phyloP scores from a whole-genome alignment of 768 basidiomycete genomes.

The Mycena leptocephala region DNA sequence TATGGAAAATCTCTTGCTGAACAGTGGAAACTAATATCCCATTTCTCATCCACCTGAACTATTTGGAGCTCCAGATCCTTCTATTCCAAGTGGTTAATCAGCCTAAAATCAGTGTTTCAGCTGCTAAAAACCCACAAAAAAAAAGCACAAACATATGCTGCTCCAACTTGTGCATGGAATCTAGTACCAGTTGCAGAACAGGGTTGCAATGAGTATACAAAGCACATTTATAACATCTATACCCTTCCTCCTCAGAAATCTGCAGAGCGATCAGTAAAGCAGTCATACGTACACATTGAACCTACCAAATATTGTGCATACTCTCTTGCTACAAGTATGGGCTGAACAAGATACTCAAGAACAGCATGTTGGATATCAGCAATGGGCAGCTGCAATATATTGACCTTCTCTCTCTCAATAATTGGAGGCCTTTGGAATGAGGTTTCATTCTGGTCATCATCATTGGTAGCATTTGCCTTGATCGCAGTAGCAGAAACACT shows the following conservation, averaged over 20 bases:
- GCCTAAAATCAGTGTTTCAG: too few species aligned
- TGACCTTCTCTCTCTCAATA: background rate
- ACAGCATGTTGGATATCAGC: background rate
- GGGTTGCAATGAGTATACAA: background rate
- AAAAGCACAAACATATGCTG: background rate
- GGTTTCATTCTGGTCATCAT: background rate
- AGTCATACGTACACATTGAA: background rate
- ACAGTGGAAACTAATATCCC: too few species aligned
- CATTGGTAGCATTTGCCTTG: background rate
- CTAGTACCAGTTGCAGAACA: background rate
- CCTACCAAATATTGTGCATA: background rate
- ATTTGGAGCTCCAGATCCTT: too few species aligned
- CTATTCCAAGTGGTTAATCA: too few species aligned
- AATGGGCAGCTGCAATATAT: background rate
- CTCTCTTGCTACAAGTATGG: background rate
- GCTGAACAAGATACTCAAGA: background rate
- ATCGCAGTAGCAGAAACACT: too few species aligned
- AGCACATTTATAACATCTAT: background rate
- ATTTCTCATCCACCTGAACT: too few species aligned
- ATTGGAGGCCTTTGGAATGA: background rate
- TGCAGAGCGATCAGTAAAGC: background rate
- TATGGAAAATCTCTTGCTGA: too few species aligned
- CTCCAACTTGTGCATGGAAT: background rate
- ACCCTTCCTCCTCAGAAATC: background rate
- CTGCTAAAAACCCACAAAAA: too few species aligned